These are phyloP conservation scores for Immersiella caudata DNA, from an alignment of 495 filamentous ascomycete species.

Conservation along the genomic window DNA sequence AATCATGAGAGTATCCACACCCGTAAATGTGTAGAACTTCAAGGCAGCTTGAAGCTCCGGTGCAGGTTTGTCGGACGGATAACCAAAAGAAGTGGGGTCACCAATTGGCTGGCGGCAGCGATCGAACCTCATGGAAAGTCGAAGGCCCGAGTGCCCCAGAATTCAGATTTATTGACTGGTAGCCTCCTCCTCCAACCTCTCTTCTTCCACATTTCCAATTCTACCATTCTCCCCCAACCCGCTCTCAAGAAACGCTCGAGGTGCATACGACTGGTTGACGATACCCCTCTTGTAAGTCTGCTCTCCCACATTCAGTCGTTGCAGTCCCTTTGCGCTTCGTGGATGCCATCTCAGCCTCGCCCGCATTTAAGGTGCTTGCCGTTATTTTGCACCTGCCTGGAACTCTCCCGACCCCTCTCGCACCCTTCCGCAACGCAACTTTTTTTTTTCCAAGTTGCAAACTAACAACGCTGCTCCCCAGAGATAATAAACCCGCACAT, in stretches of 20 bases:
- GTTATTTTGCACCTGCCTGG: slow-evolving; percentile 15
- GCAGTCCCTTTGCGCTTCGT: neutral
- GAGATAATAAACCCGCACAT: slow-evolving; percentile 20
- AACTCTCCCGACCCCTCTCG: slow-evolving; percentile 24
- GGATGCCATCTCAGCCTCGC: neutral
- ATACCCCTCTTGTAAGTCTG: neutral
- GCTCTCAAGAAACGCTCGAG: neutral
- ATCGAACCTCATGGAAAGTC: slow-evolving; percentile 1
- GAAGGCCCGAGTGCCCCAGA: neutral
- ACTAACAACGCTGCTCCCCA: neutral
- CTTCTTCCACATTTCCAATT: neutral
- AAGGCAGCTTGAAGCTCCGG: neutral
- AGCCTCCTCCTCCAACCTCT: slow-evolving; percentile 1
- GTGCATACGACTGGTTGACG: neutral
- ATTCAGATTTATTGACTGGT: slow-evolving; percentile 1
- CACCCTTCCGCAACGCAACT: neutral
- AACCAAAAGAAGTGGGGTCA: neutral
- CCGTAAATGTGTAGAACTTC: neutral
- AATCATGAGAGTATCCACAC: too few species aligned
- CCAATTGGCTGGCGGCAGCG: neutral
- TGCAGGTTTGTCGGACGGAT: neutral
- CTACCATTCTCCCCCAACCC: neutral
- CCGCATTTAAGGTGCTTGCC: neutral
- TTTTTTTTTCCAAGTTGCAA: neutral
- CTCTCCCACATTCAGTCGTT: neutral